These are phyloP conservation scores for Syzygium aqueum DNA, from an alignment of 345 rosid genomes.

Conservation along the genomic window DNA sequence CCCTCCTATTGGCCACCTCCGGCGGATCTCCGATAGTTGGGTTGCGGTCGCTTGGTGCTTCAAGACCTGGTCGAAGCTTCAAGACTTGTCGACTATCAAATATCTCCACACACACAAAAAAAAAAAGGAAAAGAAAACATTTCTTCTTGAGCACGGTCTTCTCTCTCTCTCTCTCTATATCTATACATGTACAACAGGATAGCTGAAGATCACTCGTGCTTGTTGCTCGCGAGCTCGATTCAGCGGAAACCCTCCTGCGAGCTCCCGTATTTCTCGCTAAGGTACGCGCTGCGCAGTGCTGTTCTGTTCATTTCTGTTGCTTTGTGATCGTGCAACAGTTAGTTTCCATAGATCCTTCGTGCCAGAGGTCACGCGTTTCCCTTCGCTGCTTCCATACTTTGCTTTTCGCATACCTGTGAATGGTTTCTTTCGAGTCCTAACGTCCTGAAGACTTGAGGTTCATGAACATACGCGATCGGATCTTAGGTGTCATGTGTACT, in stretches of 20 bases:
- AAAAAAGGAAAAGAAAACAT: background rate
- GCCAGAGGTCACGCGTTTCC: background rate
- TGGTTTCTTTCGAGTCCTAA: background rate
- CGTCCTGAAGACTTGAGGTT: background rate
- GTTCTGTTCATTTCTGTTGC: background rate
- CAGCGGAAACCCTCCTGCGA: background rate
- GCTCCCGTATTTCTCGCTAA: background rate
- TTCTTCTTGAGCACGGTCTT: background rate
- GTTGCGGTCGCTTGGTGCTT: background rate
- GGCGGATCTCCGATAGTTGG: background rate
- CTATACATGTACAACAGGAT: background rate
- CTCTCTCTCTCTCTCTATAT: background rate
- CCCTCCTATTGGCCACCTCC: background rate
- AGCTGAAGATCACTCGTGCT: background rate
- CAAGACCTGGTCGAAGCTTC: too few species aligned
- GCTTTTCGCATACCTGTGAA: background rate
- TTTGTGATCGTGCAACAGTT: background rate
- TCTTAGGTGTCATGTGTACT: background rate
- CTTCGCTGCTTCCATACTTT: background rate
- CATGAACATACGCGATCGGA: background rate
- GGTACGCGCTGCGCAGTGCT: background rate
- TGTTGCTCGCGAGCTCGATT: background rate
- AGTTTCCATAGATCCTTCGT: background rate
- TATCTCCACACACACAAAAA: too few species aligned
- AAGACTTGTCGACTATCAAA: background rate